Evolutionary conservation across 768 basidiomycete genomes (phyloP).

Genomic region (Imleria badia): DNA sequence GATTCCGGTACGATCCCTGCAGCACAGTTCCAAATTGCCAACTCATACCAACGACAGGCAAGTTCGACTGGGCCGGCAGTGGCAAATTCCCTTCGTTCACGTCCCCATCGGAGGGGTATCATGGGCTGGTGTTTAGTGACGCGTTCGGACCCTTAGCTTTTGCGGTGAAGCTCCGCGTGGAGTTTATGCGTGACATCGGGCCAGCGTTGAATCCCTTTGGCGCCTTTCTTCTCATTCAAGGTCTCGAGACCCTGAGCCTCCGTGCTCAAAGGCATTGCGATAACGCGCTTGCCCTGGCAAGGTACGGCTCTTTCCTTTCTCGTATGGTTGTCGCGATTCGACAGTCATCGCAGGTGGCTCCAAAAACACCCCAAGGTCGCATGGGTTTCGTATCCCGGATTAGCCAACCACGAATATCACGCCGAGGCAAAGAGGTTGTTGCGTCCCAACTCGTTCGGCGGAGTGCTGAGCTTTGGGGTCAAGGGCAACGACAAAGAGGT

Average conservation of each 20-base stretch:
- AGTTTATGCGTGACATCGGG: slow-evolving; percentile 67
- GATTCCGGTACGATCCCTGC: slow-evolving; percentile 50
- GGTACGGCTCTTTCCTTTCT: slow-evolving; percentile 22
- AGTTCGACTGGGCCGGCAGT: slow-evolving; percentile 70
- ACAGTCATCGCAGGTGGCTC: slow-evolving; percentile 10
- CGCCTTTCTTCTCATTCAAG: slow-evolving; percentile 75
- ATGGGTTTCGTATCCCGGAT: slow-evolving; percentile 19
- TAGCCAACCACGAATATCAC: slow-evolving; percentile 11
- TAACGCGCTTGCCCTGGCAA: slow-evolving; percentile 69
- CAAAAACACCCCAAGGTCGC: slow-evolving; percentile 7
- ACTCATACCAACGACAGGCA: slow-evolving; percentile 4
- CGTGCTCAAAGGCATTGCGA: slow-evolving; percentile 69
- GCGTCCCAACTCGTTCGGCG: slow-evolving; percentile 7
- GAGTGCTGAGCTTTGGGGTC: slow-evolving; percentile 17
- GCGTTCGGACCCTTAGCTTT: slow-evolving; percentile 66
- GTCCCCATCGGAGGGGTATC: slow-evolving; percentile 72
- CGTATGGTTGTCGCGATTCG: not conserved
- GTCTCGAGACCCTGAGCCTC: slow-evolving; percentile 74
- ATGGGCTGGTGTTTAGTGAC: slow-evolving; percentile 66
- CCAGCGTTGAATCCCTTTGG: slow-evolving; percentile 67
- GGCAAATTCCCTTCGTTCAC: slow-evolving; percentile 76
- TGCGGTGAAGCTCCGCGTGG: slow-evolving; percentile 61
- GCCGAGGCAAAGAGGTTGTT: slow-evolving; percentile 10
- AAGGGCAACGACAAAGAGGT: not conserved
- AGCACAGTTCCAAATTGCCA: not conserved